Conservation (phyloP, 192 early-diverging fungal genomes). For the Coemansia sp. region DNA sequence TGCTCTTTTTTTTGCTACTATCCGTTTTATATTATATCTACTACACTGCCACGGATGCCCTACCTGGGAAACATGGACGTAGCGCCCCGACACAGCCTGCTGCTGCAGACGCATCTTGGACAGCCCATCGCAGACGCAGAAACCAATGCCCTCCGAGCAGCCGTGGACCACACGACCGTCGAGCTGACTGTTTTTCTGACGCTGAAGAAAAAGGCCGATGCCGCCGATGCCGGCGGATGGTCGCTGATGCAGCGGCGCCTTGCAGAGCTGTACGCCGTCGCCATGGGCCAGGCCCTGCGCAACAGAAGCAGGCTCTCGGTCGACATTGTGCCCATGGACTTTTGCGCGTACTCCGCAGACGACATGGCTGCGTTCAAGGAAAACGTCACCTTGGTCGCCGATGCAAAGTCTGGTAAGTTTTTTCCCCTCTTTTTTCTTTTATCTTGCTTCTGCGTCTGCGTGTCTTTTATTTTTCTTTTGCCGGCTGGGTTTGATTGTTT, state of each 20-base stretch:
- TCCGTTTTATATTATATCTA: too few relatives aligned
- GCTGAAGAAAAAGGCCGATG: slow-evolving; percentile 3
- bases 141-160: slow-evolving; percentile 21
- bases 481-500: not conserved
- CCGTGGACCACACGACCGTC: slow-evolving; percentile 17
- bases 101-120: slow-evolving; percentile 19
- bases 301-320: slow-evolving; percentile 3
- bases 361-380: slow-evolving; percentile 34
- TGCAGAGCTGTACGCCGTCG: slow-evolving; percentile 37
- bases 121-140: slow-evolving; percentile 16
- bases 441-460: too few relatives aligned
- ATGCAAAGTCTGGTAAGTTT: slow-evolving; percentile 13
- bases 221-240: slow-evolving; percentile 22
- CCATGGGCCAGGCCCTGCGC: slow-evolving; percentile 22
- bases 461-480: too few relatives aligned
- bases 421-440: not conserved
- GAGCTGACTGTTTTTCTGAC: slow-evolving; percentile 40
- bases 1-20: too few relatives aligned
- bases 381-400: slow-evolving; percentile 11
- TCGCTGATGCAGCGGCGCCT: slow-evolving; percentile 46
- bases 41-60: not conserved
- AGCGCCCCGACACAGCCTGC: slow-evolving; percentile 18
- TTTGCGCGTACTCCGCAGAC: slow-evolving; percentile 40
- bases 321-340: slow-evolving; percentile 40
- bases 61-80: slow-evolving; percentile 22